A percentile compares a stretch with the other conserved stretches of the same genome.
These are phyloP conservation scores for Camellia oleifera DNA, from an alignment of 179 eudicot species.

Conservation along the genomic window DNA sequence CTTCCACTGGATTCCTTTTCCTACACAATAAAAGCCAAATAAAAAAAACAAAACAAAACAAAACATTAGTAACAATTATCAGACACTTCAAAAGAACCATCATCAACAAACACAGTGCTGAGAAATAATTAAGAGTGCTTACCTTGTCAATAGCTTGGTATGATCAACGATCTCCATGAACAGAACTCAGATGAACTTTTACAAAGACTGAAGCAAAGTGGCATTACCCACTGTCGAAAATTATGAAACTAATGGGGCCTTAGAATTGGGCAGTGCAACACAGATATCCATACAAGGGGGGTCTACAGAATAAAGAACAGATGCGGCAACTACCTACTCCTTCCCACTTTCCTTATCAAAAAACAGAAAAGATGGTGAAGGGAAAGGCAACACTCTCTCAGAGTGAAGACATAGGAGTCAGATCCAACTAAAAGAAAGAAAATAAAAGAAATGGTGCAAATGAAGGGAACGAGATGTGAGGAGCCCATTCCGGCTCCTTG, in stretches of 20 bases:
- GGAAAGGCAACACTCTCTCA: slow-evolving; percentile 23
- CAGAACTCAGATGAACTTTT: slow-evolving; percentile 4
- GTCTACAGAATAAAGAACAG: slow-evolving; percentile 12
- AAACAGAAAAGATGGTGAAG: slow-evolving; percentile 47
- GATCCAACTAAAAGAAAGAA: slow-evolving; percentile 28
- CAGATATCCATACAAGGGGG: slow-evolving; percentile 8
- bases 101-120: not conserved
- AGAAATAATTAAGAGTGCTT: not conserved
- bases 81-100: not conserved
- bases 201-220: not conserved
- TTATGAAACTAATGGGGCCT: slow-evolving; percentile 6
- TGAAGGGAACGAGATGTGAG: slow-evolving; percentile 10
- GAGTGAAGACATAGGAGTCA: slow-evolving; percentile 32
- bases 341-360: slow-evolving; percentile 57
- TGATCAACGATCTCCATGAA: slow-evolving; percentile 24
- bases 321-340: slow-evolving; percentile 27
- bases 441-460: slow-evolving; percentile 5
- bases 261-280: slow-evolving; percentile 20
- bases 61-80: not conserved
- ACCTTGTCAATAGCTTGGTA: slow-evolving; percentile 26
- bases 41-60: not conserved
- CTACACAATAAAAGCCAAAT: not conserved
- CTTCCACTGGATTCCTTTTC: slow-evolving; percentile 7
- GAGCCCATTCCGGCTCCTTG: slow-evolving; percentile 27
- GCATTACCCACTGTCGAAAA: slow-evolving; percentile 2